Base-by-base conservation (phyloP, 2,329 filamentous ascomycete genomes). In the Escovopsis sp. region DNA sequence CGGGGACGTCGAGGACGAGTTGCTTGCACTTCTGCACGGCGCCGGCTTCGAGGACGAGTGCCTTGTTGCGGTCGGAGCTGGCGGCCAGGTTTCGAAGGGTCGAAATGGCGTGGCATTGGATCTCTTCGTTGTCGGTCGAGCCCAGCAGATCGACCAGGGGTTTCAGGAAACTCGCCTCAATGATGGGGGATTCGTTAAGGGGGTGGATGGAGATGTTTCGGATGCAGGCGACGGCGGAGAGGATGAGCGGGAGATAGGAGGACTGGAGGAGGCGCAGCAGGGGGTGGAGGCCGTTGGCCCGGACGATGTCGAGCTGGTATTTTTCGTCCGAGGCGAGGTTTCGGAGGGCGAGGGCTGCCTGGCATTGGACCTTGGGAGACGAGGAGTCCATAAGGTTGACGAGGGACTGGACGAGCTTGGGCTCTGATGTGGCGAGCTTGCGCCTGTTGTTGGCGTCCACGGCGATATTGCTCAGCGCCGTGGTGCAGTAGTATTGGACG, bases 1-100 rank as follows among this genome's bases (percentile, higher is more conserved):
- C 73, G 0, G 91, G 87, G 3, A 96, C 91, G 43, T 93, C 82
- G 15, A 98, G 70, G 23, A 98, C 88, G 41, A 98, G 72, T 58
- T 96, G 86, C 65, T 95, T 96, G 77, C 91, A 98, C 62, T 96
- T 96, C 59, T 96, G 87, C 34, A 98, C 91, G 2, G 91, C 91
- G 23, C 91, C 91, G 32, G 91, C 91, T 62, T 96, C 87, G 39
- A 98, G 68, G 1, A 98, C 91, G n/a, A 98, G 73, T 45, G 93
- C 85, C 67, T 98, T 98, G 73, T 98, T 98, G 48, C 86, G 80
- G 59, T 98, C 91, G 7, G 89, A 96, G 64, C 88, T 96, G 43
- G 91, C 91, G 6, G 91, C 91, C 45, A 98, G 72, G 56, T 98
- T 98, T 49, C 91, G 80, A 39, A 98, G 73, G 0, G 91, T 98